Base-by-base conservation (phyloP, 345 rosid genomes). In the Populus pruinosa region DNA sequence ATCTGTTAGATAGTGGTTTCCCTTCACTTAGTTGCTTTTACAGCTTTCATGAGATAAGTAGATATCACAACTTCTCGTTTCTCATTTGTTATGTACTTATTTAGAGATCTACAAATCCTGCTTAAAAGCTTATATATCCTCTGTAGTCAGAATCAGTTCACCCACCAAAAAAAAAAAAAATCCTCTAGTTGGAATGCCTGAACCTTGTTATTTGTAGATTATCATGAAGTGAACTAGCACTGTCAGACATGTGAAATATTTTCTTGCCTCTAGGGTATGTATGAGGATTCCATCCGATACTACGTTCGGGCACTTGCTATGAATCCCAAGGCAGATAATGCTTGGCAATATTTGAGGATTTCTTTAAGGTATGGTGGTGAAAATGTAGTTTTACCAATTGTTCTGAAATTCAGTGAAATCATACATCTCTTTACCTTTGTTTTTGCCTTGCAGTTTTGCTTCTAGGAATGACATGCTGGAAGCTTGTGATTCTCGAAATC, bases 241-340 rank as follows among this genome's bases (percentile, higher is more conserved):
- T 53, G 6, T 73, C 72, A 33, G 29, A 74, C n/a, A 2, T 59
- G 44, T 59, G 64, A 43, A 27, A 21, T 27, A 44, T 55, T 74
- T 47, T 13, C 21, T 76, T 78, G 75, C 70, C 25, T 84, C 50
- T 79, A 96, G 99, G 97, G 97, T 41, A 83, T 91, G 98, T 92
- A 92, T 35, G 93, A 90, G 83, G 97, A 96, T 65, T 94, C 99
- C 1, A 89, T 96, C 61, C 88, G 90, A 6, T 96, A 94, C 78
- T 96, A 96, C 76, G 99, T 96, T 8, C 94, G 98, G 33, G 99
- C 99, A 53, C 99, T 96, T 6, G 89, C 97, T 13, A 92, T 96
- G 99, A 96, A 96, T 81, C 99, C 99, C 23, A 96, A 96, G 84
- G 98, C 99, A 25, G 99, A 96, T 74, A 96, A 96, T 78, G 99